These are phyloP conservation scores for Fistulinella prunicolor DNA, from an alignment of 768 basidiomycete species.

Conservation along the genomic window DNA sequence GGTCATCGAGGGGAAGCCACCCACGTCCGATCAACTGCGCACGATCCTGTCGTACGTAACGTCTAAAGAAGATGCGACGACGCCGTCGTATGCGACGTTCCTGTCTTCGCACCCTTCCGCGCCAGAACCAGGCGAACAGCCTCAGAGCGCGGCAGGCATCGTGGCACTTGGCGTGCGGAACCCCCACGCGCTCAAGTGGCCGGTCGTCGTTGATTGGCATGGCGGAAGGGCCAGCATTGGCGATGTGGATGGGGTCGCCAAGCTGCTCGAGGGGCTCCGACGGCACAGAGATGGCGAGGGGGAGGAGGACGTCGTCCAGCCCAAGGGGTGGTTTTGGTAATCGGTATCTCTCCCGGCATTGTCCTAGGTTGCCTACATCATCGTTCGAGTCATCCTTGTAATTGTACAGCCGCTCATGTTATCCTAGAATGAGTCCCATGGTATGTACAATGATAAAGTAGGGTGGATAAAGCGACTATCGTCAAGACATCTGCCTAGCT, in stretches of 20 bases:
- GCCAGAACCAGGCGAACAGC: conserved; percentile 35
- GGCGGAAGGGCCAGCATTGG: conserved; percentile 64
- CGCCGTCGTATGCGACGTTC: conserved; percentile 37
- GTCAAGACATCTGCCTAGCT: no score
- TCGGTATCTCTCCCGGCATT: neutral
- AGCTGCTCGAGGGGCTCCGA: conserved; percentile 62
- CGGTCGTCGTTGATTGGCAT: conserved; percentile 77
- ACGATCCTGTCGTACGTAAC: conserved; percentile 62
- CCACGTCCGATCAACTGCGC: conserved; percentile 64
- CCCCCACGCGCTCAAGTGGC: conserved; percentile 69
- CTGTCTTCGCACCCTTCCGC: conserved; percentile 61
- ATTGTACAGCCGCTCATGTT: no score
- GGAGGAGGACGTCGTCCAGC: conserved; percentile 40
- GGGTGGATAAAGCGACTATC: no score
- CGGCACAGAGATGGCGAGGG: conserved; percentile 67
- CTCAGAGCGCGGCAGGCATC: conserved; percentile 45
- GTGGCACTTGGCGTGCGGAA: conserved; percentile 50
- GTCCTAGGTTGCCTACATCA: no score
- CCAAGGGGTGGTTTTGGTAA: conserved; percentile 56
- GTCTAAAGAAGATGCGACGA: conserved; percentile 26
- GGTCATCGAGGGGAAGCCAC: conserved; percentile 60
- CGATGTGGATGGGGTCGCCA: conserved; percentile 64
- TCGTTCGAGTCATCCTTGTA: no score
- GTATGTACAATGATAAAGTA: neutral
- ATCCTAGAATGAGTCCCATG: no score